These are phyloP conservation scores for Colletotrichum brevisporum DNA, from an alignment of 2,329 filamentous ascomycete species.

Conservation along the genomic window DNA sequence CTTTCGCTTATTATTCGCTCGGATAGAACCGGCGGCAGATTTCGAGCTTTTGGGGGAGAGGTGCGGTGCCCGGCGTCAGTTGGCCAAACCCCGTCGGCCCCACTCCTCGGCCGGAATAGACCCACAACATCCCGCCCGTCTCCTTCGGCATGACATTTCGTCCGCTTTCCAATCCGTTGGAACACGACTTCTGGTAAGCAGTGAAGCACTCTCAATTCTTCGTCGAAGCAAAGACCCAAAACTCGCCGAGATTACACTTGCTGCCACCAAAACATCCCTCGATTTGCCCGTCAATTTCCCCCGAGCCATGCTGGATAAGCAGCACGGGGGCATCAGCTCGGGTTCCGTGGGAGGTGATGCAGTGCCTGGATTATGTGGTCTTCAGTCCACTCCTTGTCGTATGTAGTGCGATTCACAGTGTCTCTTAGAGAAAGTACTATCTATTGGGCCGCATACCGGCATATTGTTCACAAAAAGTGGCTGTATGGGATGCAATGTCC, in stretches of 20 bases:
- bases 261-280: not conserved
- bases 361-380: not conserved
- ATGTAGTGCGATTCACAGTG: not conserved
- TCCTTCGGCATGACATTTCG: constrained; percentile 31
- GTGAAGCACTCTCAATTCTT: too few species aligned
- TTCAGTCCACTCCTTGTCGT: not conserved
- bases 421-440: not conserved
- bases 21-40: too few species aligned
- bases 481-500: not conserved
- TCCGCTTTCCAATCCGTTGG: constrained; percentile 15
- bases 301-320: not conserved
- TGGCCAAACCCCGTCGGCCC: not conserved
- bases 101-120: constrained; percentile 1
- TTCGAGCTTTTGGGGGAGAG: too few species aligned
- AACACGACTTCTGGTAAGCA: not conserved
- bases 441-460: not conserved
- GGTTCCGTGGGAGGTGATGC: not conserved
- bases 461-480: not conserved
- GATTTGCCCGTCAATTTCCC: not conserved
- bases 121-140: constrained; percentile 19
- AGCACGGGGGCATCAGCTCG: not conserved
- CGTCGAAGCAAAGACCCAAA: too few species aligned
- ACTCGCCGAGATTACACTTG: not conserved
- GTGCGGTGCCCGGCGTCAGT: not conserved
- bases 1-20: not conserved